A percentile compares a stretch with the other conserved stretches of the same genome.
phyloP scores from a whole-genome alignment of 345 rosid species.

The Salix koriyanagi region DNA sequence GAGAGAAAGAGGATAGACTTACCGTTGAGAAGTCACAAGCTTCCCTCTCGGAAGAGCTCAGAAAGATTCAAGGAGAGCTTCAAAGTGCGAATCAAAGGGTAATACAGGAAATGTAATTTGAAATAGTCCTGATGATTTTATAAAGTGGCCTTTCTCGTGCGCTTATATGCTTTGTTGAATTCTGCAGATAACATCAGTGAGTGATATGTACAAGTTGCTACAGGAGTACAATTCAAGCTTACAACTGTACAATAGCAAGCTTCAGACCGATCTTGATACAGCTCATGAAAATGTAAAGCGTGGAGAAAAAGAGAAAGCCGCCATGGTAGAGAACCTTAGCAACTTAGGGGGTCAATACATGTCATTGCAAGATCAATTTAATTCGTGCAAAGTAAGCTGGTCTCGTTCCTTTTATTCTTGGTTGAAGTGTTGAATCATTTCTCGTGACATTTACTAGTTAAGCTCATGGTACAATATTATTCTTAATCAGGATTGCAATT shows the following conservation, averaged over 20 bases:
- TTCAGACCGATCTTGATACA: slow-evolving; percentile 83
- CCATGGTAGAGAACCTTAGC: slow-evolving; percentile 69
- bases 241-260: slow-evolving; percentile 87
- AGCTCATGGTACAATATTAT: neutral
- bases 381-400: slow-evolving; percentile 58
- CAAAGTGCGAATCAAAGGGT: slow-evolving; percentile 93
- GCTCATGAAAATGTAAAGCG: slow-evolving; percentile 75
- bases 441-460: neutral
- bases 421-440: neutral
- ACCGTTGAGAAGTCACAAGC: slow-evolving; percentile 63
- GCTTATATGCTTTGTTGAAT: slow-evolving; percentile 4
- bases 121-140: neutral
- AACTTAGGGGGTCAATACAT: slow-evolving; percentile 66
- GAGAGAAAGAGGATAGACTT: slow-evolving; percentile 73
- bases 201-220: slow-evolving; percentile 91
- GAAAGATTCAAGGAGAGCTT: slow-evolving; percentile 78
- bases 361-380: slow-evolving; percentile 73
- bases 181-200: slow-evolving; percentile 75
- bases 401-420: neutral
- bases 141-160: neutral
- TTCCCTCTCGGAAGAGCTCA: slow-evolving; percentile 73
- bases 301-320: slow-evolving; percentile 78
- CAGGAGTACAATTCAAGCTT: slow-evolving; percentile 95
- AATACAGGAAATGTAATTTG: slow-evolving; percentile 22
- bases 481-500: neutral